Conservation (phyloP, 148 eudicot genomes). For the Cornus controversa region DNA sequence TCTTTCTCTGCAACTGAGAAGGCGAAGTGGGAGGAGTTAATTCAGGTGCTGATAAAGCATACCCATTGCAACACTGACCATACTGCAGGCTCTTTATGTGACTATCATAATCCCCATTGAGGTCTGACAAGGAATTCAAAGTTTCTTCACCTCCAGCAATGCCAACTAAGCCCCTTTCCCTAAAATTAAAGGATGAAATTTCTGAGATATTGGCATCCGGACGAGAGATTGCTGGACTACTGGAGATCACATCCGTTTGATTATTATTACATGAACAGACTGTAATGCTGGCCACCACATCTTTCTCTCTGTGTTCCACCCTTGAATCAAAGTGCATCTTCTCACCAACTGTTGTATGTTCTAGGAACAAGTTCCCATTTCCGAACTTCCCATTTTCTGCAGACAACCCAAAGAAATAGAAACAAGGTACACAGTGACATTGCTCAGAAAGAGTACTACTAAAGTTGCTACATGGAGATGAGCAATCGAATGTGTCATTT, state of each 20-base stretch:
- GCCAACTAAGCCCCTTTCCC: slow-evolving; percentile 26
- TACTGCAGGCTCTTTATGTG: slow-evolving; percentile 44
- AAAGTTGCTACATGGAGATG: slow-evolving; percentile 13
- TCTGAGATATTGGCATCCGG: slow-evolving; percentile 21
- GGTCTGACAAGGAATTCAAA: slow-evolving; percentile 45
- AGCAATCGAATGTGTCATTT: slow-evolving; percentile 10
- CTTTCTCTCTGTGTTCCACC: slow-evolving; percentile 12
- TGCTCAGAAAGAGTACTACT: slow-evolving; percentile 20
- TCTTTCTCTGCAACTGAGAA: slow-evolving; percentile 20
- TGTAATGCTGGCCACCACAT: neutral
- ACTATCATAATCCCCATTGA: slow-evolving; percentile 53
- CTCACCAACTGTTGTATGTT: slow-evolving; percentile 5
- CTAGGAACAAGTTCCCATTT: slow-evolving; percentile 13
- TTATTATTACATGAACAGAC: slow-evolving; percentile 20
- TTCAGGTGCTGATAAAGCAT: slow-evolving; percentile 17
- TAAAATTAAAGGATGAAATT: slow-evolving; percentile 25
- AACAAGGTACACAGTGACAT: slow-evolving; percentile 9
- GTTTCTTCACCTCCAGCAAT: slow-evolving; percentile 25
- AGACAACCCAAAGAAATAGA: slow-evolving; percentile 11
- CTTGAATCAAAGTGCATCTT: slow-evolving; percentile 15
- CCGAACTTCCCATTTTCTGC: neutral
- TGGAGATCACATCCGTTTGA: slow-evolving; percentile 8
- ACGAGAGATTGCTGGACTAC: slow-evolving; percentile 23
- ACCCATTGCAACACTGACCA: slow-evolving; percentile 44
- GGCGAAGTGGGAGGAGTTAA: slow-evolving; percentile 16